phyloP scores from a whole-genome alignment of 2,329 filamentous ascomycete species.

The Fusarium falciforme region DNA sequence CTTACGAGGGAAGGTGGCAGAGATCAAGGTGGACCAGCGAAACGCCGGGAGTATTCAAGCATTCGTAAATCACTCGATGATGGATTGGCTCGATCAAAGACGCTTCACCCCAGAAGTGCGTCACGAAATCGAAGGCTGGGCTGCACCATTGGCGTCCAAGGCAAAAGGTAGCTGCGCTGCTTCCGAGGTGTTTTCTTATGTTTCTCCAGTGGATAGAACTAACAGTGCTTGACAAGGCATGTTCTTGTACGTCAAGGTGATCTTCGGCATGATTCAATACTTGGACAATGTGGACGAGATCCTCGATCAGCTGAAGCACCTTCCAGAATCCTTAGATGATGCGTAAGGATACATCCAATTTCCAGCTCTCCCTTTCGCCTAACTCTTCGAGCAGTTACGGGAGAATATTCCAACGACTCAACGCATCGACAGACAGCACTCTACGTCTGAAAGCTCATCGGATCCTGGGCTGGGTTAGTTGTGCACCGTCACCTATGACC shows the following conservation, averaged over 20 bases:
- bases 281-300: neutral
- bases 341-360: neutral
- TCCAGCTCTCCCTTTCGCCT: fast-evolving
- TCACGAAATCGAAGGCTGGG: neutral
- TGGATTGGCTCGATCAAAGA: neutral
- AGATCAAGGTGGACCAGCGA: neutral
- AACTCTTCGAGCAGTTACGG: fast-evolving
- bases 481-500: slow-evolving; percentile 10
- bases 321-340: neutral
- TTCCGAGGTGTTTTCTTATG: no score
- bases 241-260: neutral
- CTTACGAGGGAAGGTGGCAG: neutral
- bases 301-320: neutral
- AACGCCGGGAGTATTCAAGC: neutral
- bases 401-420: neutral
- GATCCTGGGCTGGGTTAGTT: slow-evolving; percentile 15
- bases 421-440: neutral
- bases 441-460: neutral
- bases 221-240: neutral
- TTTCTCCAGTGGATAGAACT: neutral
- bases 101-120: neutral
- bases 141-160: neutral
- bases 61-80: neutral
- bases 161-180: neutral
- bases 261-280: neutral